These are phyloP conservation scores for Penicillium lividum DNA, from an alignment of 495 filamentous ascomycete genomes.

Conservation along the genomic window DNA sequence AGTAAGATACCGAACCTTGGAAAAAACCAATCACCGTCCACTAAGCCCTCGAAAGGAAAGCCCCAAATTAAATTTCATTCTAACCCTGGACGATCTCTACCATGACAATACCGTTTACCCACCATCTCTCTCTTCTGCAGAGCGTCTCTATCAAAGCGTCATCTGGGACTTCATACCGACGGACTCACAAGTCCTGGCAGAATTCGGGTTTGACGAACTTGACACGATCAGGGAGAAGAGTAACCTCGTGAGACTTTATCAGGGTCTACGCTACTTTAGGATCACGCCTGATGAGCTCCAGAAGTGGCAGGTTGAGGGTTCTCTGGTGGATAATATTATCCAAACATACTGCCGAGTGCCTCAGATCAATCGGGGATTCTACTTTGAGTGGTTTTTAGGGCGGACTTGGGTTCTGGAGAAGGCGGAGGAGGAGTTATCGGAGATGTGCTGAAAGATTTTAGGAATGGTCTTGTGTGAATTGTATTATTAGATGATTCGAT, in stretches of 20 bases:
- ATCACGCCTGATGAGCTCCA: neutral
- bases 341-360: neutral
- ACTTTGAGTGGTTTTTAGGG: neutral
- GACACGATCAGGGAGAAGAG: neutral
- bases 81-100: neutral
- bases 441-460: no score
- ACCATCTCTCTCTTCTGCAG: no score
- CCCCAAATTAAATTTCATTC: neutral
- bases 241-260: neutral
- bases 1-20: no score
- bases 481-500: no score
- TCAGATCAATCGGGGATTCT: neutral
- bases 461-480: no score
- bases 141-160: neutral
- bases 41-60: neutral
- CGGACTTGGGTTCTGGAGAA: neutral
- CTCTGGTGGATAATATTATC: neutral
- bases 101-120: neutral
- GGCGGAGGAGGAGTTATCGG: neutral
- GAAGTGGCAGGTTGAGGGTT: neutral
- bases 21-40: no score
- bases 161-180: neutral
- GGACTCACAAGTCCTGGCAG: neutral
- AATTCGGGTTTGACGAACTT: neutral
- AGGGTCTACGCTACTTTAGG: neutral